A percentile compares a stretch with the other conserved stretches of the same genome.
These are phyloP conservation scores for Cyathus striatus DNA, from an alignment of 768 basidiomycete species.

Conservation along the genomic window DNA sequence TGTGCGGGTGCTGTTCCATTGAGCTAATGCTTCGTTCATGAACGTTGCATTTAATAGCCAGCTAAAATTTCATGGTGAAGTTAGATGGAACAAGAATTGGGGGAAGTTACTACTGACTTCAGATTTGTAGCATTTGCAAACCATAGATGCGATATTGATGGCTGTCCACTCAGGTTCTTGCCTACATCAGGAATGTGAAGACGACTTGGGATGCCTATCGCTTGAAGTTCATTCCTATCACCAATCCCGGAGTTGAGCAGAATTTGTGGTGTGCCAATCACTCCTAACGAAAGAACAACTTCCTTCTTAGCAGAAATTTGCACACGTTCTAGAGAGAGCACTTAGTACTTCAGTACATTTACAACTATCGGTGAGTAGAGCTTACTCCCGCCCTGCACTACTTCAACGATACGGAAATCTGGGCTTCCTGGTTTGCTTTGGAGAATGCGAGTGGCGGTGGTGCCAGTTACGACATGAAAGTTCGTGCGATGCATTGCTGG, in stretches of 20 bases:
- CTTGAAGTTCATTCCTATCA: constrained; percentile 7
- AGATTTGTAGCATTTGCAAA: constrained; percentile 8
- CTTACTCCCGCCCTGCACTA: not conserved
- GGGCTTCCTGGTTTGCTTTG: not conserved
- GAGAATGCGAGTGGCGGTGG: constrained; percentile 12
- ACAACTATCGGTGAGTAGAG: not conserved
- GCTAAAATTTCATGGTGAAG: not conserved
- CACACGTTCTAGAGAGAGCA: too few relatives aligned
- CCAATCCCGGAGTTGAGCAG: constrained; percentile 23
- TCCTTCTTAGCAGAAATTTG: constrained; percentile 17
- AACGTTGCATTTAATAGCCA: not conserved
- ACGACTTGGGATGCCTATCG: constrained; percentile 8
- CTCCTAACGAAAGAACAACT: constrained; percentile 24
- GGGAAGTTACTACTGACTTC: not conserved
- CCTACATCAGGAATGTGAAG: constrained; percentile 17
- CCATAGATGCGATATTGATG: constrained; percentile 9
- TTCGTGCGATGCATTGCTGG: constrained; percentile 7
- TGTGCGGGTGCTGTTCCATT: constrained; percentile 13
- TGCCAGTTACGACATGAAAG: constrained; percentile 12
- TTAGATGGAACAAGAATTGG: not conserved
- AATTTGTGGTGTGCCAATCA: constrained; percentile 21
- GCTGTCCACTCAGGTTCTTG: constrained; percentile 16
- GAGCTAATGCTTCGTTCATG: constrained; percentile 3
- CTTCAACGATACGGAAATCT: constrained; percentile 10
- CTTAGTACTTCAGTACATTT: not conserved